Percentiles rank a stretch among this genome's conserved stretches.
These are phyloP conservation scores for Bonia amplexicaulis DNA, from an alignment of 176 grass and related monocot species.

Conservation along the genomic window DNA sequence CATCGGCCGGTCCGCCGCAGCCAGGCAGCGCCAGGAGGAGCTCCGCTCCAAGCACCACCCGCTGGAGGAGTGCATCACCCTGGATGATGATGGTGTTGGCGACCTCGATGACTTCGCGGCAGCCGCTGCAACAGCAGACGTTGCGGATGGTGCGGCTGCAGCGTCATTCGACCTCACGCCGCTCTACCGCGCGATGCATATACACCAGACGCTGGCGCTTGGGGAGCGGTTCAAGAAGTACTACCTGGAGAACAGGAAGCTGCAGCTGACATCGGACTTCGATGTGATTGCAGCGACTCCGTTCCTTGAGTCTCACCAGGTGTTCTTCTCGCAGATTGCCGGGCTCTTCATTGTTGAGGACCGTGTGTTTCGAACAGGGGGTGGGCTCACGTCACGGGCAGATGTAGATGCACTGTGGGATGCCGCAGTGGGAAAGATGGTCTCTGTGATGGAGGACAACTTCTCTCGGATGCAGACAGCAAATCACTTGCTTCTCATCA, in stretches of 20 bases:
- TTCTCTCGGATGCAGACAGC: constrained; percentile 97
- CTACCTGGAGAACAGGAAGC: constrained; percentile 95
- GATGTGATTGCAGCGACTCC: constrained; percentile 83
- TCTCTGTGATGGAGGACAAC: constrained; percentile 87
- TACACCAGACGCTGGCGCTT: constrained; percentile 73
- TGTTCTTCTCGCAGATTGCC: constrained; percentile 94
- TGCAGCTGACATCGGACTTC: constrained; percentile 96
- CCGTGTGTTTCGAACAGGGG: constrained; percentile 80
- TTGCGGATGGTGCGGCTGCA: constrained; percentile 38
- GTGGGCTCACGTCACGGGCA: constrained; percentile 66
- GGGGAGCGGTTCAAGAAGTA: constrained; percentile 88
- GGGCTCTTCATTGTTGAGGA: constrained; percentile 98
- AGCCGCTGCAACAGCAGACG: constrained; percentile 40
- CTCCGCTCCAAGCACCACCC: constrained; percentile 67
- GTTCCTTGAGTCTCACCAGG: constrained; percentile 96
- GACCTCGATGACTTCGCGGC: constrained; percentile 77
- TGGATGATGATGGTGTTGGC: constrained; percentile 70
- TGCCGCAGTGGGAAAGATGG: constrained; percentile 83
- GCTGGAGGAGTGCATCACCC: constrained; percentile 64
- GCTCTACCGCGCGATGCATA: constrained; percentile 90
- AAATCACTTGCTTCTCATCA: constrained; percentile 93
- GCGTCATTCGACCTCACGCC: constrained; percentile 84
- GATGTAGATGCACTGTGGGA: constrained; percentile 92
- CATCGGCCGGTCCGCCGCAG: constrained; percentile 77
- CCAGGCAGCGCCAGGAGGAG: constrained; percentile 90